Base-by-base conservation (phyloP, 83 land plant genomes). In the Isoetes engelmannii region DNA sequence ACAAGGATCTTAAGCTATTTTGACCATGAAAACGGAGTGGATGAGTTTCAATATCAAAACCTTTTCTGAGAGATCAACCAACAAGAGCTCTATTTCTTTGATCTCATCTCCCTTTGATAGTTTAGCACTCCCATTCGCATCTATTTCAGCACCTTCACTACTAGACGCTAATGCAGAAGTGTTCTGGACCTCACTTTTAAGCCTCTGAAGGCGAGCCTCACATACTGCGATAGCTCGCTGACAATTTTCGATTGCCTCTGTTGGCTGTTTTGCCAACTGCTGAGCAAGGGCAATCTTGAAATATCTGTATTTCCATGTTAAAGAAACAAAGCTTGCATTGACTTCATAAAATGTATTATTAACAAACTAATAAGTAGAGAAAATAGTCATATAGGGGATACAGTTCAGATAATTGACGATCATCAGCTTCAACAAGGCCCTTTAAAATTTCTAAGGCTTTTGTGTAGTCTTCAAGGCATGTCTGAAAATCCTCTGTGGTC, bases 401-500 rank as follows among this genome's bases (percentile, higher is more conserved):
- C 99, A 95, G 69, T 75, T 88, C 92, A 69, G 90, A 85, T 6
- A 92, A 60, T 6, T 74, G 80, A 6, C 97, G 87, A 61, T 77
- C 73, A 59, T 95, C 92, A 8, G 89, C 84, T 76, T 92, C 94
- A 45, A 82, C 93, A 17, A 95, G 73, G n/a, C 80, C 72, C 61
- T 89, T 84, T 68, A 91, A 62, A 45, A 92, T 85, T 21, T 86
- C 77, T 47, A 95, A 62, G 55, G 99, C 97, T 61, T 75, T 85
- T 48, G 67, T 54, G 73, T 91, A 95, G 79, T 95, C 99, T 51
- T 76, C 81, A 55, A 84, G 72, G 42, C 95, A 88, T 43, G 89
- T 84, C 67, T 89, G 83, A 77, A 92, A 70, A 69, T 95, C 89
- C 91, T 95, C 99, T 95, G 89, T 67, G 15, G 54, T 51, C 54